Base-by-base conservation (phyloP, 2,329 filamentous ascomycete species). In the Fusarium sp. region DNA sequence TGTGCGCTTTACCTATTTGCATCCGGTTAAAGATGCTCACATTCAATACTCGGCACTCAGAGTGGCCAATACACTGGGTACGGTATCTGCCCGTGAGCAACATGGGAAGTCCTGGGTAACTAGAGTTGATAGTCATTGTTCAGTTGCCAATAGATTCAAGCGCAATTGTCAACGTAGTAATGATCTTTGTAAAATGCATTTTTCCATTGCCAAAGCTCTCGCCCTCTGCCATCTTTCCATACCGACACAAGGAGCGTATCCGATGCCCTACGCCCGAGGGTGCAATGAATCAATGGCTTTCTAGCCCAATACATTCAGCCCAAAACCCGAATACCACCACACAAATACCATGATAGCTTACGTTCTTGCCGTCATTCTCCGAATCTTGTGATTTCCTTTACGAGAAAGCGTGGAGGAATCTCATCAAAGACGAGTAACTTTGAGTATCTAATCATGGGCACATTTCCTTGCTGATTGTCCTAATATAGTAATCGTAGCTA, bases 181-280 rank as follows among this genome's bases (percentile, higher is more conserved):
- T 14, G 28, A 24, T 28, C 42, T 60, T 15, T 38, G 18, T 17
- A 18, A 39, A 39, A 13, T 22, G 22, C 15, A 13, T 15, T 18
- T 65, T 46, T 67, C 22, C 26, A 43, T n/a, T 33, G 26, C 34
- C 26, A 52, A 20, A 31, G 42, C 39, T 53, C 31, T 26, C 15
- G 17, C 43, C 48, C 11, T 38, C 31, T 46, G 49, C 53, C 44
- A 24, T 49, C 56, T 43, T 53, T 56, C 40, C 40, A 52, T 63
- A 43, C 46, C 33, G 39, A 39, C 31, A 24, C 15, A 60, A 64
- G 66, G 67, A 52, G 40, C 50, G n/a, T 18, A 38, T 33, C 55
- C 60, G 51, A 65, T 50, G 46, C 64, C 72, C 66, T 75, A 67
- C 58, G 62, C 40, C 72, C 72, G 71, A 73, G 48, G 42, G 49